Percentiles rank a stretch among this genome's conserved stretches.
These are phyloP conservation scores for Canavalia gladiata DNA, from an alignment of 306 rosid genomes.

Conservation along the genomic window DNA sequence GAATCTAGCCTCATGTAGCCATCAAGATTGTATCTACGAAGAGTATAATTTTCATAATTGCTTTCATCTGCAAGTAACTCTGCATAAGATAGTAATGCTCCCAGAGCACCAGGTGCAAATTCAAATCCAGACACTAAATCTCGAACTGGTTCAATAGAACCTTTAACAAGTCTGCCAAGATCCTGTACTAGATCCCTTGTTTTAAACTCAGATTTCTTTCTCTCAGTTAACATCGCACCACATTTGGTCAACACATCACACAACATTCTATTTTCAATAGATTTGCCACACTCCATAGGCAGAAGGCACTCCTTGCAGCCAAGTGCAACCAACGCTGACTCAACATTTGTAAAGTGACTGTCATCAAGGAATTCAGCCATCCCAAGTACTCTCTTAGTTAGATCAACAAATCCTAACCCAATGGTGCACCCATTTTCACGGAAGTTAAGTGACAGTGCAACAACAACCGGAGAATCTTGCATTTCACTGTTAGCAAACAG, in stretches of 20 bases:
- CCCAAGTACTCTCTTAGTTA: constrained; percentile 87
- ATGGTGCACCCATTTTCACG: constrained; percentile 83
- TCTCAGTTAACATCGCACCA: constrained; percentile 90
- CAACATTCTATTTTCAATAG: constrained; percentile 68
- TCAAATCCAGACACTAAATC: constrained; percentile 92
- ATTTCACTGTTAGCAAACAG: constrained; percentile 95
- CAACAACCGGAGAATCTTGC: constrained; percentile 94
- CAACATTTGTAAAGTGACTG: constrained; percentile 88
- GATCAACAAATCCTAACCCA: constrained; percentile 85
- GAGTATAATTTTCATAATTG: constrained; percentile 83
- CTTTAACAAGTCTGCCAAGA: constrained; percentile 93
- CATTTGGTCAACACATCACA: constrained; percentile 80
- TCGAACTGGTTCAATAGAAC: constrained; percentile 88
- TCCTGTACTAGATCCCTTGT: constrained; percentile 89
- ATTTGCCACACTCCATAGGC: constrained; percentile 72
- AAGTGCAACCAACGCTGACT: constrained; percentile 92
- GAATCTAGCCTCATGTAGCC: constrained; percentile 92
- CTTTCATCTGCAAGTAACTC: constrained; percentile 92
- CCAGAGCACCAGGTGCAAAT: constrained; percentile 88
- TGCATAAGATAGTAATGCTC: constrained; percentile 85
- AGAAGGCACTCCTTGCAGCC: constrained; percentile 97
- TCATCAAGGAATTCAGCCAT: constrained; percentile 93
- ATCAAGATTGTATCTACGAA: constrained; percentile 82
- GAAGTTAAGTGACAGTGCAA: constrained; percentile 73
- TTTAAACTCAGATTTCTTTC: constrained; percentile 88